Base-by-base conservation (phyloP, 2,329 filamentous ascomycete genomes). In the Xylariaceae sp. region DNA sequence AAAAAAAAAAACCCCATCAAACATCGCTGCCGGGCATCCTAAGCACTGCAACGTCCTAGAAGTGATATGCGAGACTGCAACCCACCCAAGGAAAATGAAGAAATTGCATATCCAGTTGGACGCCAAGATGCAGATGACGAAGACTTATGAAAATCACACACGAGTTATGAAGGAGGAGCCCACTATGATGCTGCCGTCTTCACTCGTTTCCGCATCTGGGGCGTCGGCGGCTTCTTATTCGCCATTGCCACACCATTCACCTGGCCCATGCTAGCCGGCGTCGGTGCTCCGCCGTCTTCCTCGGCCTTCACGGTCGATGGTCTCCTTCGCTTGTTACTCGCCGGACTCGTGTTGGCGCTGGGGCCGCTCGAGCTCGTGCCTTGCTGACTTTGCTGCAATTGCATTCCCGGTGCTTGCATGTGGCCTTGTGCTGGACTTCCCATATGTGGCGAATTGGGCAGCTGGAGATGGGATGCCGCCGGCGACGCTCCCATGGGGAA, bases 331-430 rank as follows among this genome's bases (percentile, higher is more conserved):
- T 82, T 82, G 53, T 80, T 80, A 25, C 75, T 78, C 20, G 76
- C 73, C 32, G 80, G 80, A 23, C 79, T 82, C 5, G 82, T 85
- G 65, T 84, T 85, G 45, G 82, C 80, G 59, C 80, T 85, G 6
- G 80, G 80, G 2, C 80, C 82, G 60, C 78, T 81, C 8, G 81
- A 84, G 61, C 70, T 80, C 23, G 81, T 83, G 32, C 82, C 82
- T 60, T 85, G 82, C 61, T 85, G 82, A 60, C 81, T 85, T 52
- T 80, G 78, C 61, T 85, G 81, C 49, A 81, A 68, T 61, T 82
- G 79, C 82, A 85, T 85, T 50, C 73, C 72, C 19, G 81, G 81
- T 41, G 80, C 79, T 62, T 82, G 79, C 74, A 83, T 82, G 42
- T 76, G 72, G 14, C 76, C 79, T 12, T 77, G 75, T 16, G 79